Percentiles rank a stretch among this genome's conserved stretches.
phyloP scores from a whole-genome alignment of 164 flowering plant genomes.

The Aristolochia californica region DNA sequence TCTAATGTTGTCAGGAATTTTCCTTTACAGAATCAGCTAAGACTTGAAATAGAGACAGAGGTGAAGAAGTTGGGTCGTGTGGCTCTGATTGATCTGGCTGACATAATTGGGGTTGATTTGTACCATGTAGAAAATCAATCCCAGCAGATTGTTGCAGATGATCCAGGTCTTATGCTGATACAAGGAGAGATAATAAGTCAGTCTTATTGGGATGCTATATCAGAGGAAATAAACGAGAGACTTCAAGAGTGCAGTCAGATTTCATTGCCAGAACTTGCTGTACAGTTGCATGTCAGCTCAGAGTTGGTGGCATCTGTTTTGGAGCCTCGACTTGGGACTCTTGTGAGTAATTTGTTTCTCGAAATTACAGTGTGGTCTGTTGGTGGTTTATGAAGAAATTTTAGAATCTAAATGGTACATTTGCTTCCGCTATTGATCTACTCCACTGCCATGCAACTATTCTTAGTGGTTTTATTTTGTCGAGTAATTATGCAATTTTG shows the following conservation, averaged over 20 bases:
- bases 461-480: too few relatives aligned
- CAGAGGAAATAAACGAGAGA: slow-evolving; percentile 88
- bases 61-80: slow-evolving; percentile 60
- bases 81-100: slow-evolving; percentile 83
- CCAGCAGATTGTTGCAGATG: slow-evolving; percentile 38
- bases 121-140: slow-evolving; percentile 92
- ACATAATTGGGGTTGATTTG: slow-evolving; percentile 71
- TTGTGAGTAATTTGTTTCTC: slow-evolving; percentile 28
- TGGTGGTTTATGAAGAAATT: too few relatives aligned
- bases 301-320: slow-evolving; percentile 51
- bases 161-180: slow-evolving; percentile 49
- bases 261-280: slow-evolving; percentile 80
- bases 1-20: too few relatives aligned
- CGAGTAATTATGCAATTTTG: too few relatives aligned
- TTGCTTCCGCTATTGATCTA: too few relatives aligned
- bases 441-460: too few relatives aligned
- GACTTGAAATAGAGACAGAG: slow-evolving; percentile 61
- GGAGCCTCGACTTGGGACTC: slow-evolving; percentile 72
- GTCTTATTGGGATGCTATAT: slow-evolving; percentile 76
- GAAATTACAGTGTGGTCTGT: too few relatives aligned
- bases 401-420: background rate
- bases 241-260: slow-evolving; percentile 95
- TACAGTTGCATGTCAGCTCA: slow-evolving; percentile 69
- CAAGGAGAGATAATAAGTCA: slow-evolving; percentile 91
- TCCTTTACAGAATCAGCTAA: slow-evolving; percentile 59